Conservation (phyloP, 306 rosid genomes). For the Vicia sativa region DNA sequence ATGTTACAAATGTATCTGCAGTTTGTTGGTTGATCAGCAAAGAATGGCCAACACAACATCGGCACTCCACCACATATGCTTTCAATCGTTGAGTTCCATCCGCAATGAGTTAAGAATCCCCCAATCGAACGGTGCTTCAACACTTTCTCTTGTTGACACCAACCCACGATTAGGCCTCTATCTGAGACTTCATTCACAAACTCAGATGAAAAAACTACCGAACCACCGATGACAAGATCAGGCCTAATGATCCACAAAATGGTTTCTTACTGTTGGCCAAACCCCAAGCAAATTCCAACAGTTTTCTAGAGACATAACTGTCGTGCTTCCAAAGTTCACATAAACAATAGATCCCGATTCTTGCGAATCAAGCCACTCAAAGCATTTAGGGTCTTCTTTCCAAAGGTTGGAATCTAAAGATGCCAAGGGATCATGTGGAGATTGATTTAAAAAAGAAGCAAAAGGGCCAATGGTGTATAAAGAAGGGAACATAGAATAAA, state of each 20-base stretch:
- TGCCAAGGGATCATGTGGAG: neutral
- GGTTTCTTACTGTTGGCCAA: conserved; percentile 6
- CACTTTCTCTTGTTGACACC: conserved; percentile 11
- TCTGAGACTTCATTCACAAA: neutral
- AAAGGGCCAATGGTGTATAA: conserved; percentile 3
- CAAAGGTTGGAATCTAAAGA: neutral
- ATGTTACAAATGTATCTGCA: conserved; percentile 4
- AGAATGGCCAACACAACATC: conserved; percentile 13
- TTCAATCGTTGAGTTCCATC: conserved; percentile 3
- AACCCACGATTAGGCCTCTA: neutral
- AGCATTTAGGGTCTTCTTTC: neutral
- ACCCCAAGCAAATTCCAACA: conserved; percentile 2
- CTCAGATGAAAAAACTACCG: neutral
- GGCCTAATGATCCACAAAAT: conserved; percentile 5
- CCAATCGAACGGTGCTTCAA: neutral
- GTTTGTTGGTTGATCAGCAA: conserved; percentile 8
- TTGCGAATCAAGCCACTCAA: neutral
- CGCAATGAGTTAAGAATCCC: conserved; percentile 1
- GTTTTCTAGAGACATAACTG: neutral
- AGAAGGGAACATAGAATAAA: conserved; percentile 8
- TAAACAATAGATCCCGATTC: neutral
- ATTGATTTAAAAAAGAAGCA: conserved; percentile 4
- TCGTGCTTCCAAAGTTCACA: conserved; percentile 1
- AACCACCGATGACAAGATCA: conserved; percentile 8
- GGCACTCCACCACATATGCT: conserved; percentile 8